Percentiles rank a stretch among this genome's conserved stretches.
These are phyloP conservation scores for Solanum appendiculatum DNA, from an alignment of 257 asterid species.

Conservation along the genomic window DNA sequence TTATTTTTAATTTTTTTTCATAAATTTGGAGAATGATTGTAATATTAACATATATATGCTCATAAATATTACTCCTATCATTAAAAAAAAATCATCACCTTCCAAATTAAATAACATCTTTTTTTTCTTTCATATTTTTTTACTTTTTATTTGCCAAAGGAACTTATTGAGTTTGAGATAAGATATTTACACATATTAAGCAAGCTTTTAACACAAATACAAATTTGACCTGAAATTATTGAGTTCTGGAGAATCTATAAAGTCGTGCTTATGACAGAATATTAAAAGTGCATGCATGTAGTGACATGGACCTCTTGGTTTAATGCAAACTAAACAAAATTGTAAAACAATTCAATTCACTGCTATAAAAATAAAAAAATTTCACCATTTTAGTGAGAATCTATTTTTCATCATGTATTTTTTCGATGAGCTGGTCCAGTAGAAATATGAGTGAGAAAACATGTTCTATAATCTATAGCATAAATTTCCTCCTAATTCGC, in stretches of 20 bases:
- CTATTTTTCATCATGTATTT: rapidly evolving
- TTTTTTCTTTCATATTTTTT: not conserved
- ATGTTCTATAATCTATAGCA: too few relatives aligned
- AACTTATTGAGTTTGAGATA: not conserved
- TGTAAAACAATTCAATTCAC: not conserved
- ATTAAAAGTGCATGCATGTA: not conserved
- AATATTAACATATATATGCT: not conserved
- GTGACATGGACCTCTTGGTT: not conserved
- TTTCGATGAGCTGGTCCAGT: not conserved
- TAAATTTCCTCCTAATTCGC: not conserved
- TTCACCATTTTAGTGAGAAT: not conserved
- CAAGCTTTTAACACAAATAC: not conserved
- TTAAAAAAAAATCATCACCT: not conserved
- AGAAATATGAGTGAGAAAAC: not conserved
- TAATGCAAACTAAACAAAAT: not conserved
- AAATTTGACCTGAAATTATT: not conserved
- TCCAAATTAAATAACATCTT: not conserved
- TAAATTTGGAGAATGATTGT: not conserved
- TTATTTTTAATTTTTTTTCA: not conserved
- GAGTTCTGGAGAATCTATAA: rapidly evolving
- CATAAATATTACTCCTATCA: not conserved
- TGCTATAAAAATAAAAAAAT: too few relatives aligned
- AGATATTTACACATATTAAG: not conserved
- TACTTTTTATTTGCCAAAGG: not conserved
- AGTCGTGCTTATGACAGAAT: not conserved